Evolutionary conservation across 2,329 filamentous ascomycete species (phyloP).

Genomic region (Elsinoe arachidis): DNA sequence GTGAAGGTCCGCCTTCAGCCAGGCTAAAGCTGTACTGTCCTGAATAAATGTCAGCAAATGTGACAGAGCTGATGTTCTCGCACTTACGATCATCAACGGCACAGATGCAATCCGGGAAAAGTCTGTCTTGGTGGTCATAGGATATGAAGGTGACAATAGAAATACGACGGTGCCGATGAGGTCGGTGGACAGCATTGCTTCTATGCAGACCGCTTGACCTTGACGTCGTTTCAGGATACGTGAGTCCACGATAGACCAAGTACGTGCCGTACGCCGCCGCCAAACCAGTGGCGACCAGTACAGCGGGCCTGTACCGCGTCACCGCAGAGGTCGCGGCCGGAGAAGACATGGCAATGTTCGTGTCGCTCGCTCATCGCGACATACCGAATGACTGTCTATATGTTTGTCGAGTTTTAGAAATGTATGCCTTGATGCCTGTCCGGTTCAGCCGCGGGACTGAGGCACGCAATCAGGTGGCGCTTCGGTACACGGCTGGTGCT

Average conservation of each 20-base stretch:
- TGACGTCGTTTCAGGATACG: slow-evolving; percentile 27
- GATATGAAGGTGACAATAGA: slow-evolving; percentile 4
- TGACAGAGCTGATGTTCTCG: slow-evolving; percentile 16
- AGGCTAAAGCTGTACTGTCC: slow-evolving; percentile 12
- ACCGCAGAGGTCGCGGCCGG: slow-evolving; percentile 1
- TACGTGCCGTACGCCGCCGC: slow-evolving; percentile 52
- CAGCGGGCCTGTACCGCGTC: slow-evolving; percentile 38
- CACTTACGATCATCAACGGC: slow-evolving; percentile 5
- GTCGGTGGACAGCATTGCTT: slow-evolving; percentile 58
- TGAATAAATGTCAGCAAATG: slow-evolving; percentile 10
- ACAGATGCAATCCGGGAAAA: slow-evolving; percentile 1
- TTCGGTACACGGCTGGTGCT: too few species aligned
- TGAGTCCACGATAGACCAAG: slow-evolving; percentile 41
- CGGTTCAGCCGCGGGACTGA: background rate
- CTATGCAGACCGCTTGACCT: slow-evolving; percentile 43
- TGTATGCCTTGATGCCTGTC: background rate
- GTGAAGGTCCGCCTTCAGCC: slow-evolving; percentile 10
- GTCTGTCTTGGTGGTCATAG: background rate
- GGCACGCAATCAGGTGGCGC: background rate
- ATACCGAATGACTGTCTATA: background rate
- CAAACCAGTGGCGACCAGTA: slow-evolving; percentile 48
- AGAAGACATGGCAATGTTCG: slow-evolving; percentile 5
- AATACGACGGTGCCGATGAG: slow-evolving; percentile 2
- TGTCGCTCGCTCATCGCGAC: background rate
- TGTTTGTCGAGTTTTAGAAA: background rate